These are phyloP conservation scores for Curvularia lunata DNA, from an alignment of 2,329 filamentous ascomycete genomes.

Conservation along the genomic window DNA sequence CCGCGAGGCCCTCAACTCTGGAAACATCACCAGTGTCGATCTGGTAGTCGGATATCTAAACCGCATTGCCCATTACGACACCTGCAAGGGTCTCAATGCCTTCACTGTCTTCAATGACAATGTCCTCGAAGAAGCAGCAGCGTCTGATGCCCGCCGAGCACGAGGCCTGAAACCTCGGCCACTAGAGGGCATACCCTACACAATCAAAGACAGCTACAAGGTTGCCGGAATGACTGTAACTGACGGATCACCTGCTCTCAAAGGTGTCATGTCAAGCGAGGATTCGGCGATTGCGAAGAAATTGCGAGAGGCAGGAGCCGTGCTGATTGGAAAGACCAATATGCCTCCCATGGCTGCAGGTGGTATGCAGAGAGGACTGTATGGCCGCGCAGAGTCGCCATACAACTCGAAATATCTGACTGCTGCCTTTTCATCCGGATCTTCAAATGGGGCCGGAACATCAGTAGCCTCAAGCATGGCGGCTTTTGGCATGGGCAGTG, in stretches of 20 bases:
- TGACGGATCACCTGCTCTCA: slow-evolving; percentile 62
- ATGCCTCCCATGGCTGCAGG: slow-evolving; percentile 67
- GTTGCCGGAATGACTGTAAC: slow-evolving; percentile 61
- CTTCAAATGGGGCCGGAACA: slow-evolving; percentile 63
- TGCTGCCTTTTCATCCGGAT: slow-evolving; percentile 63
- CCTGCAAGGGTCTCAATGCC: slow-evolving; percentile 54
- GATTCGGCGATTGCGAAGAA: slow-evolving; percentile 60
- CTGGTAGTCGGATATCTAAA: slow-evolving; percentile 56
- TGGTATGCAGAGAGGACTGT: slow-evolving; percentile 64
- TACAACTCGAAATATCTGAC: slow-evolving; percentile 62
- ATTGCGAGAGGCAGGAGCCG: slow-evolving; percentile 58
- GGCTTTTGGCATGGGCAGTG: slow-evolving; percentile 61
- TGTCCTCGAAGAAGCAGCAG: slow-evolving; percentile 56
- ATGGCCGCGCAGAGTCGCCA: slow-evolving; percentile 63
- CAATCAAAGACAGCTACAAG: slow-evolving; percentile 65
- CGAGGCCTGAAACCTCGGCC: slow-evolving; percentile 45
- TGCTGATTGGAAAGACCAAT: slow-evolving; percentile 64
- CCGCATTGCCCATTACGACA: slow-evolving; percentile 58
- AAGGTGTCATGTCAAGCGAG: slow-evolving; percentile 56
- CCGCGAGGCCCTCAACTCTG: slow-evolving; percentile 50
- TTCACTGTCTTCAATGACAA: slow-evolving; percentile 57
- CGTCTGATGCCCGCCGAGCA: slow-evolving; percentile 55
- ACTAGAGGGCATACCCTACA: slow-evolving; percentile 64
- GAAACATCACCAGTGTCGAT: slow-evolving; percentile 54
- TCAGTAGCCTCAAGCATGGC: slow-evolving; percentile 60